phyloP scores from a whole-genome alignment of 2,329 filamentous ascomycete genomes.

The Colletotrichum brevisporum region DNA sequence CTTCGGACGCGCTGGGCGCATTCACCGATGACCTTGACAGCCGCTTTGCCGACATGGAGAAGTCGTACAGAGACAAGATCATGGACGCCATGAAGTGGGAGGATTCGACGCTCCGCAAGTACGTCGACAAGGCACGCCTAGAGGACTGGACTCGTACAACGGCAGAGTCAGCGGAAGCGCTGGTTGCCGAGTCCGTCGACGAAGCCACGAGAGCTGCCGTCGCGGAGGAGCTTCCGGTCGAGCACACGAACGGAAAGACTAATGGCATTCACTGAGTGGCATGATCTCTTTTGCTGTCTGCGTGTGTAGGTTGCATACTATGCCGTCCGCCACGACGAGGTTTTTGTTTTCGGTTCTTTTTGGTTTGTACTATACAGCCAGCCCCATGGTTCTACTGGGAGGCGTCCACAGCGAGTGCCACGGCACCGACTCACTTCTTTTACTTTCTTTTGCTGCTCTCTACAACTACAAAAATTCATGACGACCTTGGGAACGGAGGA shows the following conservation, averaged over 20 bases:
- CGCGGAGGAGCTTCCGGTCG: conserved; percentile 16
- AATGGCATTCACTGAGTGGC: conserved; percentile 34
- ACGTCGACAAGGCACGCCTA: conserved; percentile 77
- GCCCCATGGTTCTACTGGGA: not conserved
- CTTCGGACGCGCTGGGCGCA: conserved; percentile 70
- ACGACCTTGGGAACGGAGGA: conserved; percentile 27
- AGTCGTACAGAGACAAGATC: conserved; percentile 76
- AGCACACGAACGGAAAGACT: conserved; percentile 37
- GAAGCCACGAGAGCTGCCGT: conserved; percentile 41
- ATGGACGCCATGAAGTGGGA: conserved; percentile 81
- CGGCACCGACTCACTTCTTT: conserved; percentile 6
- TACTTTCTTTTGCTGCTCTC: conserved; percentile 11
- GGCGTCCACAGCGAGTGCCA: conserved; percentile 13
- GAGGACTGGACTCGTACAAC: conserved; percentile 73
- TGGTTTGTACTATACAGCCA: conserved; percentile 16
- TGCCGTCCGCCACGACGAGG: conserved; percentile 7
- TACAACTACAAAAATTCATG: conserved; percentile 12
- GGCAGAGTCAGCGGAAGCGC: conserved; percentile 54
- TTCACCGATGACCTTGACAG: conserved; percentile 73
- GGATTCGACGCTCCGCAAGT: conserved; percentile 74
- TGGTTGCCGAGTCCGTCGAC: conserved; percentile 52
- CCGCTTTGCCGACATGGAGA: conserved; percentile 71
- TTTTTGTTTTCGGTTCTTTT: conserved; percentile 5
- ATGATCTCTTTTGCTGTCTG: not conserved
- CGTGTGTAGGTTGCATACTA: not conserved